phyloP scores from a whole-genome alignment of 2,329 filamentous ascomycete genomes.

The Zymoseptoria tritici region DNA sequence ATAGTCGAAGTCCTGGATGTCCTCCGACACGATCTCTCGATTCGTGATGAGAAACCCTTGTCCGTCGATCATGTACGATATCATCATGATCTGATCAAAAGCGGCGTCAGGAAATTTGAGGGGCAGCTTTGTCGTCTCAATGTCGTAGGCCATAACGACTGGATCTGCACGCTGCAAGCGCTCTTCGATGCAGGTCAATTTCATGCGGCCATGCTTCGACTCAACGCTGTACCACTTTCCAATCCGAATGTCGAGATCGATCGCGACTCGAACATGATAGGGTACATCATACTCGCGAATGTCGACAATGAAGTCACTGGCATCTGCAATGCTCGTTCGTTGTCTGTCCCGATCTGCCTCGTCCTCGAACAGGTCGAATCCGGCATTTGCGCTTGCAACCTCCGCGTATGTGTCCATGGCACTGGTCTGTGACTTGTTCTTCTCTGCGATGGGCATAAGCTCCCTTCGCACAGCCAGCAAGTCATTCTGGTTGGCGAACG shows the following conservation, averaged over 20 bases:
- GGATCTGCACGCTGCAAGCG: slow-evolving; percentile 86
- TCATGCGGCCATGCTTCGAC: slow-evolving; percentile 81
- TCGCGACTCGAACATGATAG: slow-evolving; percentile 97
- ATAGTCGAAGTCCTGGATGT: slow-evolving; percentile 96
- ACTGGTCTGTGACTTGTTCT: slow-evolving; percentile 92
- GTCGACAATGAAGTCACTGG: slow-evolving; percentile 95
- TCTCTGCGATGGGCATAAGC: slow-evolving; percentile 85
- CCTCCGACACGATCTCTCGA: slow-evolving; percentile 92
- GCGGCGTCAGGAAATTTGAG: slow-evolving; percentile 94
- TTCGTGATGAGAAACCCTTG: slow-evolving; percentile 98
- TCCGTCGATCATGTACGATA: slow-evolving; percentile 99
- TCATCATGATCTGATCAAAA: slow-evolving; percentile 99
- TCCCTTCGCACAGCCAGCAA: slow-evolving; percentile 75
- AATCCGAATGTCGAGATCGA: slow-evolving; percentile 88
- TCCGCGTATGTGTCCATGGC: slow-evolving; percentile 98
- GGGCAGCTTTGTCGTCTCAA: slow-evolving; percentile 92
- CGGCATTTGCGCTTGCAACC: slow-evolving; percentile 75
- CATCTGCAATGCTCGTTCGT: slow-evolving; percentile 68
- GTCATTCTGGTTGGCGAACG: slow-evolving; percentile 81
- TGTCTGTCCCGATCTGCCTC: slow-evolving; percentile 77
- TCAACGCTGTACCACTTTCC: slow-evolving; percentile 97
- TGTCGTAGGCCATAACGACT: slow-evolving; percentile 98
- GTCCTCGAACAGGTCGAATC: slow-evolving; percentile 92
- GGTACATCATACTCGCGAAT: slow-evolving; percentile 99
- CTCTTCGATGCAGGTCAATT: slow-evolving; percentile 77